Conservation (phyloP, 345 rosid genomes). For the Gossypium arboreum region DNA sequence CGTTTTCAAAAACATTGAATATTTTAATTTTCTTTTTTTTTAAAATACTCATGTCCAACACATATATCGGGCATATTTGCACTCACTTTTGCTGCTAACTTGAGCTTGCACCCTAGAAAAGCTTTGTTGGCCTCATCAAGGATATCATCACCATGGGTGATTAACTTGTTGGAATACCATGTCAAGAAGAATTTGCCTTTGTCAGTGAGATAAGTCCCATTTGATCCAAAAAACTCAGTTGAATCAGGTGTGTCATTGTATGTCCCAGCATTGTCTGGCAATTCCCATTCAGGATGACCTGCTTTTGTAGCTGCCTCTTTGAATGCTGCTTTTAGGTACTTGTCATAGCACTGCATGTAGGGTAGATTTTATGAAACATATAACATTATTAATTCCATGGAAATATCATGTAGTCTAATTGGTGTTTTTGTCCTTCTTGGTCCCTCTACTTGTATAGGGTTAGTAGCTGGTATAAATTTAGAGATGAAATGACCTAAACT, state of each 20-base stretch:
- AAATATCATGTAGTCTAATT: not conserved
- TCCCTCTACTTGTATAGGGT: not conserved
- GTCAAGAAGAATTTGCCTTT: slow-evolving; percentile 69
- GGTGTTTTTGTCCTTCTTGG: not conserved
- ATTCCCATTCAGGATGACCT: slow-evolving; percentile 77
- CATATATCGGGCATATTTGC: too few relatives aligned
- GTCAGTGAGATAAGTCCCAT: slow-evolving; percentile 57
- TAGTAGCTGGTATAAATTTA: not conserved
- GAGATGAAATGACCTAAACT: too few relatives aligned
- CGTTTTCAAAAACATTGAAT: not conserved
- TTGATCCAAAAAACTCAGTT: slow-evolving; percentile 51
- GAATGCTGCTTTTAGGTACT: slow-evolving; percentile 58
- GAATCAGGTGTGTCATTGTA: slow-evolving; percentile 58
- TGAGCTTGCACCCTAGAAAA: slow-evolving; percentile 62
- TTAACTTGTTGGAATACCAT: slow-evolving; percentile 67
- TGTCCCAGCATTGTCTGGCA: slow-evolving; percentile 63
- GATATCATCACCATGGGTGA: slow-evolving; percentile 71
- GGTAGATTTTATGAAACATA: not conserved
- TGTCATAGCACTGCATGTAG: slow-evolving; percentile 61
- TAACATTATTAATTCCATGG: not conserved
- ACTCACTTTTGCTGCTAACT: slow-evolving; percentile 69
- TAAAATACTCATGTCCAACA: not conserved
- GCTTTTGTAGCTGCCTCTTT: slow-evolving; percentile 50
- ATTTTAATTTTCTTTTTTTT: not conserved
- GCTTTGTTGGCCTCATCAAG: slow-evolving; percentile 69